A percentile compares a stretch with the other conserved stretches of the same genome.
These are phyloP conservation scores for Berkeleyomyces basicola DNA, from an alignment of 2,329 filamentous ascomycete genomes.

Conservation along the genomic window DNA sequence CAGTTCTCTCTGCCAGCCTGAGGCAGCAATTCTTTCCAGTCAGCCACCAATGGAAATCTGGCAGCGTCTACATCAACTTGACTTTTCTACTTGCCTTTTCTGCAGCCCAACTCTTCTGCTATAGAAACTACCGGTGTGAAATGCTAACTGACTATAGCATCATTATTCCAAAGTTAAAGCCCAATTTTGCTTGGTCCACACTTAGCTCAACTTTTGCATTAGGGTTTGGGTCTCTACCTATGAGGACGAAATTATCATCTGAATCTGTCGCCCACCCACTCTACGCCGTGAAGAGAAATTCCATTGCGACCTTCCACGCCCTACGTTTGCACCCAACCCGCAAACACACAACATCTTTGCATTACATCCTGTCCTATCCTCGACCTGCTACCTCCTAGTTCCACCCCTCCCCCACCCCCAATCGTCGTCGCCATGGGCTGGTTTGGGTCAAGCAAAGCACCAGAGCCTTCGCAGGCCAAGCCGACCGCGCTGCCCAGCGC, in stretches of 20 bases:
- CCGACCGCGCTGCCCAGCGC: neutral
- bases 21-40: no score
- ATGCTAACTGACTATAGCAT: no score
- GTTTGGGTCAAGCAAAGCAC: slow-evolving; percentile 32
- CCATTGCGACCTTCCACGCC: neutral
- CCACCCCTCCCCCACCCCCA: neutral
- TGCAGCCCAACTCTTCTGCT: no score
- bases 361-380: neutral
- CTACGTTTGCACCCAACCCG: neutral
- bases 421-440: slow-evolving; percentile 36
- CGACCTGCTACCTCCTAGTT: neutral
- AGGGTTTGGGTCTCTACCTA: neutral
- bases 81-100: no score
- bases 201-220: neutral
- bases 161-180: neutral
- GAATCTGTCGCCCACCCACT: neutral
- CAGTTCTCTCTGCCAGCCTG: no score
- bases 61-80: no score
- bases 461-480: slow-evolving; percentile 17
- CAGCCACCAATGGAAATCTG: no score
- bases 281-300: neutral
- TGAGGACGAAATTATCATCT: neutral
- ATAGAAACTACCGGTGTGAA: no score
- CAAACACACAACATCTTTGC: no score
- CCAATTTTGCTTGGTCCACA: neutral